Evolutionary conservation across 257 asterid species (phyloP).

Genomic region (Solanum arcanum): DNA sequence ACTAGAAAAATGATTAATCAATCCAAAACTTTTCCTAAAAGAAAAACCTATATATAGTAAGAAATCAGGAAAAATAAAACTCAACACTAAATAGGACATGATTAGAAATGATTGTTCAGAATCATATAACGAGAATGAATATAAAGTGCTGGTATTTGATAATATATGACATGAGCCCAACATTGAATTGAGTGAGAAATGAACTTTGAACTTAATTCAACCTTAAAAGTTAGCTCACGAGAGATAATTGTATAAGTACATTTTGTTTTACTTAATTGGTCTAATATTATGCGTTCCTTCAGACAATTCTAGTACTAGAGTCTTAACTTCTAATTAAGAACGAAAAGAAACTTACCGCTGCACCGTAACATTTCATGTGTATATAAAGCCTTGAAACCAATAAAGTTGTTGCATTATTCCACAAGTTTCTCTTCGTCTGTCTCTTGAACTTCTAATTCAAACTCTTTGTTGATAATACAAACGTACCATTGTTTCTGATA

Average conservation of each 20-base stretch:
- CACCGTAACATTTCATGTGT: not conserved
- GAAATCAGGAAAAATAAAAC: no score
- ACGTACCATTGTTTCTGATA: not conserved
- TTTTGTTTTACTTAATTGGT: not conserved
- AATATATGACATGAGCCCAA: not conserved
- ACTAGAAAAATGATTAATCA: no score
- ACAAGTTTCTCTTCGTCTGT: not conserved
- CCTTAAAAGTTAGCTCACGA: not conserved
- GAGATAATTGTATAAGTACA: not conserved
- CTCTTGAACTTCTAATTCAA: not conserved
- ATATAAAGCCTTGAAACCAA: not conserved
- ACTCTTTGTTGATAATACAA: no score
- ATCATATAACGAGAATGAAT: not conserved
- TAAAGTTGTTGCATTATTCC: not conserved
- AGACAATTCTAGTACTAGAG: not conserved
- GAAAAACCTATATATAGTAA: no score
- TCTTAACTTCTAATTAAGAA: not conserved
- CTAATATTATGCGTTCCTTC: no score
- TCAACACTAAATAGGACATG: no score
- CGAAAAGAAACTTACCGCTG: not conserved
- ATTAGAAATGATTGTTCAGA: not conserved
- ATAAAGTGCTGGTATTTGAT: not conserved
- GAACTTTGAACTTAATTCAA: not conserved
- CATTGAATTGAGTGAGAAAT: not conserved
- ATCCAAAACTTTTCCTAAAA: no score